These are phyloP conservation scores for Entomortierella parvispora DNA, from an alignment of 192 early-diverging fungal genomes.

Conservation along the genomic window DNA sequence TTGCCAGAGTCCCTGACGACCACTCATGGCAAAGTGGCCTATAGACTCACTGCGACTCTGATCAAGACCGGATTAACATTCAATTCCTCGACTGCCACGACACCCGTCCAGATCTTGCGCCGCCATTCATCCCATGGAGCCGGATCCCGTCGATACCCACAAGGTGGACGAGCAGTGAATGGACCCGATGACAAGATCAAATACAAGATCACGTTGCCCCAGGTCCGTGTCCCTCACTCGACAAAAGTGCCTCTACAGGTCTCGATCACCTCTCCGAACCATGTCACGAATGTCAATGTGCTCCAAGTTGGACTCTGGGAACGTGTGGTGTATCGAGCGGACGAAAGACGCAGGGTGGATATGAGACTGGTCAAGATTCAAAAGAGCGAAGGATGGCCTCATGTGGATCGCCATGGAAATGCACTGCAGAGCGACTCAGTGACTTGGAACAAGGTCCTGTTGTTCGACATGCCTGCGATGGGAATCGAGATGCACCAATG, in stretches of 20 bases:
- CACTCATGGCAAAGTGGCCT: conserved; percentile 24
- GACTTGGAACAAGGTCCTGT: conserved; percentile 48
- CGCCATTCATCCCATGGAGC: conserved; percentile 1
- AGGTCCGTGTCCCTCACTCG: conserved; percentile 27
- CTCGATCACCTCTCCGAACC: conserved; percentile 22
- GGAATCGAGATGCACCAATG: conserved; percentile 28
- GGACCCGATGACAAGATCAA: conserved; percentile 20
- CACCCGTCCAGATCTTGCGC: conserved; percentile 15
- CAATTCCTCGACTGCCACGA: conserved; percentile 11
- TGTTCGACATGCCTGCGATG: conserved; percentile 44
- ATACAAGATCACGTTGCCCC: conserved; percentile 28
- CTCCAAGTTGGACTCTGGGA: conserved; percentile 45
- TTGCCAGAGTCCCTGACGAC: conserved; percentile 37
- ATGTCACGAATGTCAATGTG: conserved; percentile 4
- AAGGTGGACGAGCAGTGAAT: conserved; percentile 13
- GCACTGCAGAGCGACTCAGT: not conserved
- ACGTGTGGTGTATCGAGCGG: conserved; percentile 22
- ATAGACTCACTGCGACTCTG: conserved; percentile 29
- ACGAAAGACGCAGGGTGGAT: conserved; percentile 26
- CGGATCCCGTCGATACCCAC: conserved; percentile 16
- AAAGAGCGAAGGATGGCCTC: conserved; percentile 45
- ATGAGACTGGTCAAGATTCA: conserved; percentile 45
- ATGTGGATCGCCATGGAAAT: not conserved
- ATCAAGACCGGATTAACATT: conserved; percentile 31
- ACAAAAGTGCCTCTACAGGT: conserved; percentile 36